Percentiles rank a stretch among this genome's conserved stretches.
Conservation (phyloP, 2,329 filamentous ascomycete genomes). For the Sodiomyces alkalinus region DNA sequence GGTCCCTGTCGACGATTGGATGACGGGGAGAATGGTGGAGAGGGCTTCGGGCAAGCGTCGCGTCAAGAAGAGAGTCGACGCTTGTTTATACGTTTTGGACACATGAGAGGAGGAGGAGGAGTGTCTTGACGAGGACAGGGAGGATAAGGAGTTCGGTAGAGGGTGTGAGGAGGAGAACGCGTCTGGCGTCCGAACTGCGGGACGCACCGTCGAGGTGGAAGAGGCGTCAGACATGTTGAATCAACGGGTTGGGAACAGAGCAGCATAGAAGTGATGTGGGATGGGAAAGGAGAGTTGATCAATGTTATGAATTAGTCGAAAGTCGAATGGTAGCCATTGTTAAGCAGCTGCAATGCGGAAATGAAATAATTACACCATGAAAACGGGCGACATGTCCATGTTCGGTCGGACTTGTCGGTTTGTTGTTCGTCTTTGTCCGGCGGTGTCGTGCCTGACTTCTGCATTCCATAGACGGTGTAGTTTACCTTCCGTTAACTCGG, state of each 20-base stretch:
- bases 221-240: conserved; percentile 29
- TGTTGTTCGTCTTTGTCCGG: too few species aligned
- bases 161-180: conserved; percentile 35
- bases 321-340: too few species aligned
- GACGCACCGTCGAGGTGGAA: conserved; percentile 27
- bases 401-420: too few species aligned
- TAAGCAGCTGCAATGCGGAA: too few species aligned
- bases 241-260: conserved; percentile 1
- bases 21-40: conserved; percentile 68
- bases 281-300: background rate
- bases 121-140: conserved; percentile 45
- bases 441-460: too few species aligned
- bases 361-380: too few species aligned
- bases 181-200: conserved; percentile 19
- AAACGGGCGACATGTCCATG: too few species aligned
- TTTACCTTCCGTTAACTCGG: too few species aligned
- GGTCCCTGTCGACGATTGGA: conserved; percentile 42
- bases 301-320: too few species aligned
- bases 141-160: conserved; percentile 53
- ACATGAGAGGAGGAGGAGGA: conserved; percentile 56
- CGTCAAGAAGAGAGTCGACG: conserved; percentile 87
- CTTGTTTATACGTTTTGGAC: conserved; percentile 86
- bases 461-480: too few species aligned
- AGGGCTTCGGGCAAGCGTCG: conserved; percentile 83
- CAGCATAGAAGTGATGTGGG: conserved; percentile 6